Evolutionary conservation across 441 rosid species (phyloP).

Genomic region (Eugenia klotzschiana): DNA sequence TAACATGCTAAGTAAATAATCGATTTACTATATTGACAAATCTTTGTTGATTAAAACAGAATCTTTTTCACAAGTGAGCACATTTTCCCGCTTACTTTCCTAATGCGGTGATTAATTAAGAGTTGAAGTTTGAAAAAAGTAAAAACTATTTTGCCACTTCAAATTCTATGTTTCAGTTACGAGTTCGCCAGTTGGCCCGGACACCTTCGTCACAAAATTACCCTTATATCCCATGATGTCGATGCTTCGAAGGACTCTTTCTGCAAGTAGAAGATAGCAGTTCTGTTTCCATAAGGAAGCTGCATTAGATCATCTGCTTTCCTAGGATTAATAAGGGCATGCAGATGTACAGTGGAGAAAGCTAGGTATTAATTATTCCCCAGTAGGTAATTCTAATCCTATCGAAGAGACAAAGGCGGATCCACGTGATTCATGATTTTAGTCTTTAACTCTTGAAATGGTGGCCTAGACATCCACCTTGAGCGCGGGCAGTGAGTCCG

Average conservation of each 20-base stretch:
- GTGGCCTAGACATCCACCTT: neutral
- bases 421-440: neutral
- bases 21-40: too few relatives aligned
- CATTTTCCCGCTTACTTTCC: neutral
- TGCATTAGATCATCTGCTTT: neutral
- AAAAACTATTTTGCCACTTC: too few relatives aligned
- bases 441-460: neutral
- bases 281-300: neutral
- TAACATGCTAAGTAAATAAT: neutral
- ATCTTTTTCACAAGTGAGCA: too few relatives aligned
- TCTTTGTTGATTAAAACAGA: neutral
- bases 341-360: neutral
- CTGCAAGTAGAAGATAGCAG: neutral
- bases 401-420: neutral
- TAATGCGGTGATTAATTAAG: neutral
- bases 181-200: too few relatives aligned
- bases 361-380: neutral
- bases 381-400: neutral
- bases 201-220: too few relatives aligned
- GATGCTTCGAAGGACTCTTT: neutral
- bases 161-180: too few relatives aligned
- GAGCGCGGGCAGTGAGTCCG: conserved; percentile 15
- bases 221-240: neutral
- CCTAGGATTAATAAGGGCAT: neutral
- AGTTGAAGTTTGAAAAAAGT: neutral